Percentiles rank a stretch among this genome's conserved stretches.
phyloP scores from a whole-genome alignment of 2,329 filamentous ascomycete species.

The Didymella glomerata region DNA sequence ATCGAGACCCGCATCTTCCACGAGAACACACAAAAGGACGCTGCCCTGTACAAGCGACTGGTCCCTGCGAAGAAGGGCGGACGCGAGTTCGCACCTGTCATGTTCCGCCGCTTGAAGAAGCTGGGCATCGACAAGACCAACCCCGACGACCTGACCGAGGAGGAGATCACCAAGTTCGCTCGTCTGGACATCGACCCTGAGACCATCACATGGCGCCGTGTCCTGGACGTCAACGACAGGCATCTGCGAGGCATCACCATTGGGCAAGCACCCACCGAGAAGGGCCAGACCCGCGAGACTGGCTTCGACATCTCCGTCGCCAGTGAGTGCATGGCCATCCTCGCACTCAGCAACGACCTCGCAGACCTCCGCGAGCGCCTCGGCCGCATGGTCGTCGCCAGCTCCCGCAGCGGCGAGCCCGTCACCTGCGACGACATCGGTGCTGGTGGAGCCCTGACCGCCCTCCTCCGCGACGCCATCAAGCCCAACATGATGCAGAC shows the following conservation, averaged over 20 bases:
- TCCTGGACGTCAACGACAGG: constrained; percentile 96
- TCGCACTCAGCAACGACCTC: constrained; percentile 88
- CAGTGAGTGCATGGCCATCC: constrained; percentile 97
- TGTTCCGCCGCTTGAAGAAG: constrained; percentile 94
- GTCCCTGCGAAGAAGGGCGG: constrained; percentile 91
- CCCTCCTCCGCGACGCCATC: constrained; percentile 96
- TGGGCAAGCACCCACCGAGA: constrained; percentile 88
- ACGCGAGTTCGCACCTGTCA: constrained; percentile 84
- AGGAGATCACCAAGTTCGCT: constrained; percentile 89
- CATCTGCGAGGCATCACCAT: constrained; percentile 90
- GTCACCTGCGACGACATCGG: constrained; percentile 97
- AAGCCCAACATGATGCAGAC: constrained; percentile 99
- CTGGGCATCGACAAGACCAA: constrained; percentile 95
- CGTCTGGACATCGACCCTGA: constrained; percentile 94
- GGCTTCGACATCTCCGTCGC: constrained; percentile 98
- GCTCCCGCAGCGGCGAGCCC: constrained; percentile 83
- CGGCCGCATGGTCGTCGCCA: constrained; percentile 94
- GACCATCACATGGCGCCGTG: constrained; percentile 96
- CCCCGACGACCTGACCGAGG: constrained; percentile 86
- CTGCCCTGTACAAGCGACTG: constrained; percentile 82
- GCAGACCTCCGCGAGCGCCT: constrained; percentile 91
- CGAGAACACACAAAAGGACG: constrained; percentile 93
- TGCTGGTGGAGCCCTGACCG: constrained; percentile 88
- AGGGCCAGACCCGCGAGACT: constrained; percentile 85
- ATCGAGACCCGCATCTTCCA: constrained; percentile 99